Evolutionary conservation across 1,284 basidiomycete genomes (phyloP), one percentile per base, ranked within the genome.

Genomic region (Ustilago curta): DNA sequence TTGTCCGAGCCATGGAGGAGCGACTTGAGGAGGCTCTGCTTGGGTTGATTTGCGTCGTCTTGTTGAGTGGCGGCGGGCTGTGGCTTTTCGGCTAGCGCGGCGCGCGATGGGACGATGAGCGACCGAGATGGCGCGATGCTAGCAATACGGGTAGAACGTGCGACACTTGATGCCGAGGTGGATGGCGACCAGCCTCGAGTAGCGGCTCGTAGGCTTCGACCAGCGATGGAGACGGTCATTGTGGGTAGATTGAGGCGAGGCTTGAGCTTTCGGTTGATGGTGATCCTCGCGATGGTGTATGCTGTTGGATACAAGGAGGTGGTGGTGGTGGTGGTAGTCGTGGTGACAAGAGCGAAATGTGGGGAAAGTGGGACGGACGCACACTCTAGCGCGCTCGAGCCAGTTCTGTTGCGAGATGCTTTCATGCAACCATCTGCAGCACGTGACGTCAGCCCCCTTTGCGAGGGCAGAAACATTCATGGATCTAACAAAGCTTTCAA

Each of bases 1-100:
- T 61, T 71, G 7, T 77, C 73, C 8, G 80, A 80, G 21, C 81
- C 81, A 39, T 82, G 80, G 11, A 83, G 56, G 16, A 83, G 52
- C 9, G 81, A 76, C 61, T 78, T 75, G 72, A 75, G 57, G 23
- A 75, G 57, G 53, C 67, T 63, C 37, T 75, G 72, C 57, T 75
- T 70, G 37, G 61, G 71, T 21, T 62, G 59, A 1, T 49, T 11
- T 1, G 25, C 25, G 8, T 68, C 59, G 25, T 59, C 25, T 14
- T 27, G 21, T 12, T 52, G 29, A 9, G 61, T 31, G 16, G 25
- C 27, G 7, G 49, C 7, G 21, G 51, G 21, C 4, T 49, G 18
- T 23, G 43, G 32, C 40, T 66, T 54, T 18, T 53, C 71, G n/a
- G 57, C 52, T 8, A 57, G 25, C 4, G 16, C 16, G 29, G 67